phyloP scores from a whole-genome alignment of 148 eudicot genomes.

The Fagopyrum homotropicum region DNA sequence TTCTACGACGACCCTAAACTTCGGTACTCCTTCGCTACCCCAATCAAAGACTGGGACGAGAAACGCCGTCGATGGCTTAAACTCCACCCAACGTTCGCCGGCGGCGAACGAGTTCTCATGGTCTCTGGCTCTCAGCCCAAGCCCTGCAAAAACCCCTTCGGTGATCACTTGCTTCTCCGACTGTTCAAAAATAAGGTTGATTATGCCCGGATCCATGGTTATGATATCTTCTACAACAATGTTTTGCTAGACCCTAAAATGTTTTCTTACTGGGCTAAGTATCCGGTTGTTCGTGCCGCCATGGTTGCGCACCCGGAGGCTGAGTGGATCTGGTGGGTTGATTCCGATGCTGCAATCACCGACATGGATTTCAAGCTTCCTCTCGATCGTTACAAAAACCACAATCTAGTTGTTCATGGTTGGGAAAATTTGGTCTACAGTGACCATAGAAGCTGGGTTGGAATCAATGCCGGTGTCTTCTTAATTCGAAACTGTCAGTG shows the following conservation, averaged over 20 bases:
- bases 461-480: conserved; percentile 86
- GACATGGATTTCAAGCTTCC: conserved; percentile 88
- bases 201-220: conserved; percentile 79
- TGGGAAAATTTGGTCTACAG: conserved; percentile 41
- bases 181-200: conserved; percentile 87
- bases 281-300: conserved; percentile 63
- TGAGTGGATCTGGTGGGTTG: conserved; percentile 99
- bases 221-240: conserved; percentile 74
- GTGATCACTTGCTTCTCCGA: conserved; percentile 59
- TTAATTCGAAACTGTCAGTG: conserved; percentile 83
- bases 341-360: conserved; percentile 84
- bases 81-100: conserved; percentile 40
- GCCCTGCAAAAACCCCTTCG: conserved; percentile 64
- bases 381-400: conserved; percentile 39
- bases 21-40: conserved; percentile 30
- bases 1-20: conserved; percentile 62
- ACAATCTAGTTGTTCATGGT: conserved; percentile 69
- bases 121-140: conserved; percentile 76
- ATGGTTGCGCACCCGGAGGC: conserved; percentile 97
- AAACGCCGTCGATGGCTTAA: conserved; percentile 55
- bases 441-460: conserved; percentile 58
- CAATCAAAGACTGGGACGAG: conserved; percentile 60
- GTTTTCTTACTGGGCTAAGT: conserved; percentile 77
- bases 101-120: conserved; percentile 36
- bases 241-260: conserved; percentile 56